Base-by-base conservation (phyloP, 176 grass and related monocot genomes). In the Avena eriantha region DNA sequence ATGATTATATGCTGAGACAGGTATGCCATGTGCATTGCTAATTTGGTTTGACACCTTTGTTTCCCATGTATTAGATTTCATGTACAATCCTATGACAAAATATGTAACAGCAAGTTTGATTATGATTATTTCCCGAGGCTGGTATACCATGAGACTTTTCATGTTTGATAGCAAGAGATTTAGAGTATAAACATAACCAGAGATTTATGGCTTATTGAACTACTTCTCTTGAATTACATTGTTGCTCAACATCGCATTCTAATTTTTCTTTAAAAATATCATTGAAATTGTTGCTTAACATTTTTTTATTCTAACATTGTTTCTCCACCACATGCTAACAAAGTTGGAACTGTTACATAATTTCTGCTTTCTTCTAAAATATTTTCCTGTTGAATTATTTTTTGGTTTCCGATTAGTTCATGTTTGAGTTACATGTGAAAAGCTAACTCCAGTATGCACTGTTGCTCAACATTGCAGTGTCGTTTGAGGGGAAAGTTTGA, bases 1-100 rank as follows among this genome's bases (percentile, higher is more conserved):
- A 98, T 81, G 85, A 95, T 75, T 98, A 98, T 88, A 90, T 90
- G 12, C 86, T 98, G 77, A 87, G 95, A 88, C 90, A 98, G 91
- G 95, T 90, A 80, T 59, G 47, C 35, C 57, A 93, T 87, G 68
- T 59, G 60, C 24, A 47, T 26, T 49, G 72, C 14, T 69, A 76
- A 47, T 76, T 76, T 76, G 24, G 73, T 76, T 76, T 54, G 26
- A 53, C 49, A 34, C 54, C 3, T 55, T 33, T 76, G 88, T 88
- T 82, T 87, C 87, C 56, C 87, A 93, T 87, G 95, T 89, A 88
- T 91, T 83, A 26, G 89, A 92, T 84, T 93, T 98, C 80, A 92
- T 88, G 82, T 92, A 93, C 84, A 86, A 88, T 82, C 70, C 85
- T 49, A 79, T 82, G 84, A 55, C 87, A 78, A 70, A 81, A 73